Evolutionary conservation across 371 early-diverging fungal genomes (phyloP).

Genomic region (Umbelopsis sp.): DNA sequence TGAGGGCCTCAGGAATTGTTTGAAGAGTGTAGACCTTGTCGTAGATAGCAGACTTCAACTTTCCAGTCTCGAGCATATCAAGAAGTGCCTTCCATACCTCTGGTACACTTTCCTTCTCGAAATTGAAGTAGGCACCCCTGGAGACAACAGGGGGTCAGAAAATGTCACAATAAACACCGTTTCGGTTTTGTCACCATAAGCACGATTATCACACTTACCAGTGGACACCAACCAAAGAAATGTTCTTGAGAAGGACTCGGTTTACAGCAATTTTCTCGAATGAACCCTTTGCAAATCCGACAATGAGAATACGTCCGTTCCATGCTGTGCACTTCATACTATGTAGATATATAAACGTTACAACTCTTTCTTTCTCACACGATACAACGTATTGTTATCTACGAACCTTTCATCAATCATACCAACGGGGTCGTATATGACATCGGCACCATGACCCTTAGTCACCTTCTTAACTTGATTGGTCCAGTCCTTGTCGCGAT

Average conservation of each 20-base stretch:
- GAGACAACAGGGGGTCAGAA: background rate
- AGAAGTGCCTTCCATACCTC: slow-evolving; percentile 78
- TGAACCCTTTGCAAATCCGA: slow-evolving; percentile 86
- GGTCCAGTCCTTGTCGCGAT: slow-evolving; percentile 79
- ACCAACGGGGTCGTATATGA: slow-evolving; percentile 83
- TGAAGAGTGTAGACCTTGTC: slow-evolving; percentile 71
- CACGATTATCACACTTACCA: background rate
- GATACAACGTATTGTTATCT: slow-evolving; percentile 12
- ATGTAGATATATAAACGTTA: slow-evolving; percentile 1
- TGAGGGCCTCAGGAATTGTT: slow-evolving; percentile 68
- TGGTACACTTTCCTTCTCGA: slow-evolving; percentile 66
- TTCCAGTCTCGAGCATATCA: slow-evolving; percentile 62
- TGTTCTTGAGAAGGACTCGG: slow-evolving; percentile 83
- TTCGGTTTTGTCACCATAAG: background rate
- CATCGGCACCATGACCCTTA: slow-evolving; percentile 70
- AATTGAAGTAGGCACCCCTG: slow-evolving; percentile 79
- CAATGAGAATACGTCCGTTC: slow-evolving; percentile 83
- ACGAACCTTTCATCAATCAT: slow-evolving; percentile 67
- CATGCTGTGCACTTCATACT: slow-evolving; percentile 80
- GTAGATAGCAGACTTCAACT: slow-evolving; percentile 74
- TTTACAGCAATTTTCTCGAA: slow-evolving; percentile 86
- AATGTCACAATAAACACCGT: too few species aligned
- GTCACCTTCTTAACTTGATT: slow-evolving; percentile 76
- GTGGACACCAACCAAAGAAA: slow-evolving; percentile 69
- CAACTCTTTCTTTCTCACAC: background rate